Base-by-base conservation (phyloP, 2,329 filamentous ascomycete genomes). In the Phialophora verrucosa region DNA sequence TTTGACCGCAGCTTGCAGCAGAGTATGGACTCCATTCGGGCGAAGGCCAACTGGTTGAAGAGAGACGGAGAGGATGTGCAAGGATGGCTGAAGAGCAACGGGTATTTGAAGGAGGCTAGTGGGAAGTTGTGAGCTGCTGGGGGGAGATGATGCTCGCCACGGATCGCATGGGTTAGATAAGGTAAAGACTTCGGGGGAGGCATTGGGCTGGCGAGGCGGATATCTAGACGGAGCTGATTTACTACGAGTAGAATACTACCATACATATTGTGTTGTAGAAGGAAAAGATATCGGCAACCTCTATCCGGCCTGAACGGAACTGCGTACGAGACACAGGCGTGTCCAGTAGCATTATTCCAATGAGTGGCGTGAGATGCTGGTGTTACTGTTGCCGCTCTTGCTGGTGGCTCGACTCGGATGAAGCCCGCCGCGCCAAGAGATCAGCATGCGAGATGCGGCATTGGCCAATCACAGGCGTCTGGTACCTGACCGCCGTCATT, bases 1-100 rank as follows among this genome's bases (percentile, higher is more conserved):
- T 98, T 92, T 75, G 92, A 96, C 75, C 89, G 93, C 76, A 89
- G 91, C 57, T 83, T 98, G 65, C 92, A 92, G n/a, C 94, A 98
- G 83, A 94, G 90, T 77, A 85, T 90, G 72, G 94, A 98, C 77
- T 85, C 89, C 3, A 90, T 97, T 74, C 87, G 87, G 68, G 93
- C 93, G 63, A 98, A 97, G 87, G 85, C 90, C 73, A 86, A 88
- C 66, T 96, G 92, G 92, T 77, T 96, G 63, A 81, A 87, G 77
- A 87, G 92, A 65, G 93, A 97, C 78, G 83, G 84, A 51, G 84
- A 87, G 31, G 92, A 96, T 78, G 91, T 97, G n/a, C 84, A 87
- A 76, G 74, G 78, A 62, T 93, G 90, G 90, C 80, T 92, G 70
- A 87, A 87, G 78, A 82, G 85, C 74, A 88, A 90, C 73, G 85